phyloP scores from a whole-genome alignment of 108 stramenopile species.

The Ochromonas danica region DNA sequence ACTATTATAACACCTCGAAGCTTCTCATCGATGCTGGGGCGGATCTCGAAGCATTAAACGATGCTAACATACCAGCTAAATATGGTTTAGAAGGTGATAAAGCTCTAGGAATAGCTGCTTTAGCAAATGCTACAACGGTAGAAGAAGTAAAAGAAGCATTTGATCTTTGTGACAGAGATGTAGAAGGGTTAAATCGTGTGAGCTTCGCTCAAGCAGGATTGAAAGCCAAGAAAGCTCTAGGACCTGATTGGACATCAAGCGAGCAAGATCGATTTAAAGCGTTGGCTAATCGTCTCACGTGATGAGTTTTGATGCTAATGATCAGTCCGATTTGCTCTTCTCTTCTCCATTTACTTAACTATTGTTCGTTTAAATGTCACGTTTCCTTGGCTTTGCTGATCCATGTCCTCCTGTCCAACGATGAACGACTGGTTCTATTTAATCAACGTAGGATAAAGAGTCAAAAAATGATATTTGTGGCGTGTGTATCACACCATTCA shows the following conservation, averaged over 20 bases:
- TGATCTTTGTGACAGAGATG: neutral
- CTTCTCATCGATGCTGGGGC: conserved; percentile 1
- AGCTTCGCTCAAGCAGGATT: conserved; percentile 20
- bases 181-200: neutral
- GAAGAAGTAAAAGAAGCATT: conserved; percentile 22
- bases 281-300: neutral
- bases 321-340: too few species aligned
- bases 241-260: neutral
- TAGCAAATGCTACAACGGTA: neutral
- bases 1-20: conserved; percentile 21
- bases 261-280: neutral
- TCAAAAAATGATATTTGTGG: too few species aligned
- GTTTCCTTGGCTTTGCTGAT: too few species aligned
- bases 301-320: too few species aligned
- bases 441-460: too few species aligned
- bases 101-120: conserved; percentile 10
- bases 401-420: too few species aligned
- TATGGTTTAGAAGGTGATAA: conserved; percentile 33
- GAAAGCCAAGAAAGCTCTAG: conserved; percentile 27
- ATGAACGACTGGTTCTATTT: too few species aligned
- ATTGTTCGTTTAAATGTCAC: too few species aligned
- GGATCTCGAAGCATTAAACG: neutral
- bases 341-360: too few species aligned
- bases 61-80: neutral
- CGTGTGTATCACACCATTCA: too few species aligned